Conservation (phyloP, 2,329 filamentous ascomycete species). For the Pseudogymnoascus sp. region DNA sequence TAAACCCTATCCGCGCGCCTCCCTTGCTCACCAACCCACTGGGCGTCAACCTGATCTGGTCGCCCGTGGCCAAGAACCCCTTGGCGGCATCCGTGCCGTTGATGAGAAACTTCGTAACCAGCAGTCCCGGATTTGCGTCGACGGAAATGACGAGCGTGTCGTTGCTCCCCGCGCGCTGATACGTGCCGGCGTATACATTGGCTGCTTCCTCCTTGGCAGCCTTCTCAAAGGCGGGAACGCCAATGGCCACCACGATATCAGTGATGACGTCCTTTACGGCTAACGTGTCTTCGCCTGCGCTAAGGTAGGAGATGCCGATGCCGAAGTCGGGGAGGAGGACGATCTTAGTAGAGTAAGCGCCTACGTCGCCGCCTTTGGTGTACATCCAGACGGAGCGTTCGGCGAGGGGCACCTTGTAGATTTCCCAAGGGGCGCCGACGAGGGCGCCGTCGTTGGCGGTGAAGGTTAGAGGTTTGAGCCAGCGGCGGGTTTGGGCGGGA, state of each 20-base stretch:
- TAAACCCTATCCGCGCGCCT: conserved; percentile 11
- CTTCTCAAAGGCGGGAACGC: conserved; percentile 28
- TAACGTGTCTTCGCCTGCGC: conserved; percentile 25
- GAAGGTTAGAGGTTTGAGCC: conserved; percentile 22
- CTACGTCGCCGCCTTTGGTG: conserved; percentile 36
- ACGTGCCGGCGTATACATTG: conserved; percentile 19
- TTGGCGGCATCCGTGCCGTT: conserved; percentile 26
- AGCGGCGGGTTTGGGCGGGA: conserved; percentile 21
- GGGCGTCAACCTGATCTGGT: conserved; percentile 14
- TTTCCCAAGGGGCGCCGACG: conserved; percentile 26
- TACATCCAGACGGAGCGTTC: conserved; percentile 30
- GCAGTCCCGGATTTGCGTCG: conserved; percentile 23
- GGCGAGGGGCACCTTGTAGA: conserved; percentile 14
- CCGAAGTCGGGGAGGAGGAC: conserved; percentile 37
- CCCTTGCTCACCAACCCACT: conserved; percentile 13
- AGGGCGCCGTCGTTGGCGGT: conserved; percentile 16
- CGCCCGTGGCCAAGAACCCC: background rate
- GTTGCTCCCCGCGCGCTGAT: conserved; percentile 18
- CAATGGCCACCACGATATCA: conserved; percentile 23
- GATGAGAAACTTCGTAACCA: conserved; percentile 25
- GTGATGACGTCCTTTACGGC: conserved; percentile 16
- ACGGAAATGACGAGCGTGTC: conserved; percentile 23
- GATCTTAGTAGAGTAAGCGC: conserved; percentile 32
- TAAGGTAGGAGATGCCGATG: conserved; percentile 34
- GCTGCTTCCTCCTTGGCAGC: conserved; percentile 27